A percentile compares a stretch with the other conserved stretches of the same genome.
Evolutionary conservation across 2,329 filamentous ascomycete species (phyloP).

Genomic region (Chrysoporthe puriensis): DNA sequence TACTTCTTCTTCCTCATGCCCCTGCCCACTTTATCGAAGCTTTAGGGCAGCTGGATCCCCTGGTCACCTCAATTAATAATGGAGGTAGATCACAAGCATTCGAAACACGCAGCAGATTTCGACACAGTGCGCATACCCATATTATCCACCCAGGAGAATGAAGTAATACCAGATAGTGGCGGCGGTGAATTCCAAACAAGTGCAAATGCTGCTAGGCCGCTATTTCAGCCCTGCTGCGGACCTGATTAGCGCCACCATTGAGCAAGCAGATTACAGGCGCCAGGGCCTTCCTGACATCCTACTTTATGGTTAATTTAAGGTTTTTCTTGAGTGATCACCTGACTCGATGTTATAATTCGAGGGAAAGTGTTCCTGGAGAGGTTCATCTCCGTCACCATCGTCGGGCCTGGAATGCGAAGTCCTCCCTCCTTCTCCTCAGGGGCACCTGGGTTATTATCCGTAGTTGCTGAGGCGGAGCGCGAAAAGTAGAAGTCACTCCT

Average conservation of each 20-base stretch:
- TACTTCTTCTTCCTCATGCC: slow-evolving; percentile 38
- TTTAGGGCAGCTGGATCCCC: slow-evolving; percentile 68
- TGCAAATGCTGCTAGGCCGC: background rate
- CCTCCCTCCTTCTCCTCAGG: background rate
- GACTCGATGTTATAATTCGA: background rate
- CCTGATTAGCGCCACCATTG: background rate
- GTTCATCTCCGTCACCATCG: background rate
- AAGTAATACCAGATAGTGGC: background rate
- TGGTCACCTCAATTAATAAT: slow-evolving; percentile 54
- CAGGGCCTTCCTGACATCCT: background rate
- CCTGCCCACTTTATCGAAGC: slow-evolving; percentile 53
- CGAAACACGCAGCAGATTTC: background rate
- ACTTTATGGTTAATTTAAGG: slow-evolving; percentile 1
- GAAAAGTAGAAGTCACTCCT: no score
- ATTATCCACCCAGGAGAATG: background rate
- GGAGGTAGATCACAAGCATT: background rate
- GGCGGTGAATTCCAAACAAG: background rate
- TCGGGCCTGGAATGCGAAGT: background rate
- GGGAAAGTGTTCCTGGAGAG: background rate
- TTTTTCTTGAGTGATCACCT: background rate
- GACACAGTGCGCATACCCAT: background rate
- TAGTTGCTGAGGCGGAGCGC: no score
- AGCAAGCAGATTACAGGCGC: background rate
- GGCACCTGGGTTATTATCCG: no score
- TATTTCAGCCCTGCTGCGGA: background rate